Evolutionary conservation across 2,329 filamentous ascomycete species (phyloP).

Genomic region (Amphichorda felina): DNA sequence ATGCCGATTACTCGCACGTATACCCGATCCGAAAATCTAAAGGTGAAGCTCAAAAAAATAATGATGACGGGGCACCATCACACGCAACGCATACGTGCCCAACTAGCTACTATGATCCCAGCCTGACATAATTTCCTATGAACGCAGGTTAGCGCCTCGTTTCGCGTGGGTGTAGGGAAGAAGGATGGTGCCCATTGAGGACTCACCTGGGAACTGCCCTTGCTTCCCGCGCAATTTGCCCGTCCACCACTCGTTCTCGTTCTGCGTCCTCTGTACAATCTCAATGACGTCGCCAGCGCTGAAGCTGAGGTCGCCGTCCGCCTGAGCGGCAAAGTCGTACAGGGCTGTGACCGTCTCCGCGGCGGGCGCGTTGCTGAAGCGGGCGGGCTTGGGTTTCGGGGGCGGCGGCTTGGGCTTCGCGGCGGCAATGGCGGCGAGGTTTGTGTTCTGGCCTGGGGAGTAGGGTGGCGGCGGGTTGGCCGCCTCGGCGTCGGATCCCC

Average conservation of each 20-base stretch:
- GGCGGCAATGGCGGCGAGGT: slow-evolving; percentile 35
- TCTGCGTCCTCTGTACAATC: slow-evolving; percentile 70
- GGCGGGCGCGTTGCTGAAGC: slow-evolving; percentile 51
- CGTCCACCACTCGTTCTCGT: slow-evolving; percentile 96
- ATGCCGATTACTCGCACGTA: background rate
- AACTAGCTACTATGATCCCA: background rate
- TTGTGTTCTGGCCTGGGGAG: slow-evolving; percentile 31
- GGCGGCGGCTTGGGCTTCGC: slow-evolving; percentile 59
- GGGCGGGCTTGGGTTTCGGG: slow-evolving; percentile 65
- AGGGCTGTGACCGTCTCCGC: slow-evolving; percentile 78
- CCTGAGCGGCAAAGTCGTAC: slow-evolving; percentile 94
- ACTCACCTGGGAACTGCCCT: slow-evolving; percentile 89
- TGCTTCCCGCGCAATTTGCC: slow-evolving; percentile 68
- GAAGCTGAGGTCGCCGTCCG: slow-evolving; percentile 89
- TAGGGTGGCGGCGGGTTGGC: slow-evolving; percentile 60
- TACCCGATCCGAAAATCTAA: background rate
- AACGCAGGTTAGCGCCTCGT: slow-evolving; percentile 10
- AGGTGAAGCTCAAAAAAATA: background rate
- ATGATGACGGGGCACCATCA: background rate
- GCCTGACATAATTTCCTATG: slow-evolving; percentile 36
- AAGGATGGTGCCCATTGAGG: background rate
- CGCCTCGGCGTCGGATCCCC: slow-evolving; percentile 30
- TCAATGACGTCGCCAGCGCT: slow-evolving; percentile 81
- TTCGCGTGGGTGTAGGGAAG: background rate
- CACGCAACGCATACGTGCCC: background rate